These are phyloP conservation scores for Astrothelium subdiscretum DNA, from an alignment of 495 filamentous ascomycete species.

Conservation along the genomic window DNA sequence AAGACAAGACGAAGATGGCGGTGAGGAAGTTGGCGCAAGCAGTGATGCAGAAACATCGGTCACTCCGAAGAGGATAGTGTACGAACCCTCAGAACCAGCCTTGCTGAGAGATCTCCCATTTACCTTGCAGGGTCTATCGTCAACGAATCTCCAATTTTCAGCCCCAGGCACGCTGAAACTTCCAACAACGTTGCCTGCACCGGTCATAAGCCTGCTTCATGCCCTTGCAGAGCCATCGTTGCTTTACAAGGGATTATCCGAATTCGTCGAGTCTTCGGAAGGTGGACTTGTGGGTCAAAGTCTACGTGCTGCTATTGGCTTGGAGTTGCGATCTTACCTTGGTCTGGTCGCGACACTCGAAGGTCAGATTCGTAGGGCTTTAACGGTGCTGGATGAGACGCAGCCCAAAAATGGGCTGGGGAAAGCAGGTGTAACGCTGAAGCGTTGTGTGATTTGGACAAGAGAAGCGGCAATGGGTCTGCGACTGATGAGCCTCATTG, in stretches of 20 bases:
- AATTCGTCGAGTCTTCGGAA: slow-evolving; percentile 64
- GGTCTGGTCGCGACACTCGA: slow-evolving; percentile 89
- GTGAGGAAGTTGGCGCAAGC: slow-evolving; percentile 38
- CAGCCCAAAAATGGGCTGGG: slow-evolving; percentile 55
- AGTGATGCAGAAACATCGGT: slow-evolving; percentile 4
- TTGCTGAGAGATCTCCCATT: slow-evolving; percentile 86
- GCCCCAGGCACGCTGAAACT: slow-evolving; percentile 55
- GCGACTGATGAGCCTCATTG: slow-evolving; percentile 86
- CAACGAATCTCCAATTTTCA: slow-evolving; percentile 66
- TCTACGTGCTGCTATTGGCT: slow-evolving; percentile 75
- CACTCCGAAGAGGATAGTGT: not conserved
- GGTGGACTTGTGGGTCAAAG: slow-evolving; percentile 81
- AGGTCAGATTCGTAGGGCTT: slow-evolving; percentile 77
- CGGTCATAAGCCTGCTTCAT: slow-evolving; percentile 78
- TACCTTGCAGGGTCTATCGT: slow-evolving; percentile 87
- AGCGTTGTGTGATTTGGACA: slow-evolving; percentile 94
- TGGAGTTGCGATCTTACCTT: slow-evolving; percentile 80
- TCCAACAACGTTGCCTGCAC: slow-evolving; percentile 66
- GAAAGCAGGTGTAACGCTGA: slow-evolving; percentile 88
- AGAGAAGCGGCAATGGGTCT: slow-evolving; percentile 94
- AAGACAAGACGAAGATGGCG: slow-evolving; percentile 48
- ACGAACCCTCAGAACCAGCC: slow-evolving; percentile 45
- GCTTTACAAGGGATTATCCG: slow-evolving; percentile 65
- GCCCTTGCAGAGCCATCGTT: slow-evolving; percentile 87
- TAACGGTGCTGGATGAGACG: slow-evolving; percentile 53